These are phyloP conservation scores for Backusella australiensis DNA, from an alignment of 192 early-diverging fungal genomes.

Conservation along the genomic window DNA sequence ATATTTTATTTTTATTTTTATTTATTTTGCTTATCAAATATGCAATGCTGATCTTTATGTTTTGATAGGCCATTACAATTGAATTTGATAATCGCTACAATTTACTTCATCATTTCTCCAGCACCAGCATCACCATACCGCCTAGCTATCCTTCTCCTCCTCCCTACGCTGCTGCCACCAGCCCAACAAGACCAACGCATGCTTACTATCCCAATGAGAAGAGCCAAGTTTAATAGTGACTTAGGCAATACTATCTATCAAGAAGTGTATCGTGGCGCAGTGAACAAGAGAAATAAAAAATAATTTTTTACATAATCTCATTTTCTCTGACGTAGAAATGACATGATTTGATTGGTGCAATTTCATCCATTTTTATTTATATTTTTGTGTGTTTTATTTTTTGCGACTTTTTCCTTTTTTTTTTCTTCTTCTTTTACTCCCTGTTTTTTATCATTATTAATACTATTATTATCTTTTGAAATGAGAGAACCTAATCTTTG, in stretches of 20 bases:
- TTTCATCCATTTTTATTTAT: background rate
- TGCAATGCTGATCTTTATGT: background rate
- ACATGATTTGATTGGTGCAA: background rate
- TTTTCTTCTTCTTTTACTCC: slow-evolving; percentile 9
- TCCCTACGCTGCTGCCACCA: background rate
- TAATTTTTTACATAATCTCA: background rate
- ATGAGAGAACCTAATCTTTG: slow-evolving; percentile 86
- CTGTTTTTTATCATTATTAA: background rate
- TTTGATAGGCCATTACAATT: slow-evolving; percentile 27
- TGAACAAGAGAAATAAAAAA: background rate
- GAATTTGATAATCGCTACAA: slow-evolving; percentile 32
- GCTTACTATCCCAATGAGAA: slow-evolving; percentile 17
- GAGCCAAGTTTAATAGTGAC: slow-evolving; percentile 1
- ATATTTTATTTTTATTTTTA: too few species aligned
- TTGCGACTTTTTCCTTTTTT: slow-evolving; percentile 10
- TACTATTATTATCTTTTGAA: slow-evolving; percentile 4
- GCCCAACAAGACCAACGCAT: background rate
- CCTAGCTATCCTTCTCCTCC: slow-evolving; percentile 7
- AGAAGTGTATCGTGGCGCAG: background rate
- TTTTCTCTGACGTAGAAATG: background rate
- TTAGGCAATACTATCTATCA: background rate
- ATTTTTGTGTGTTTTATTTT: slow-evolving; percentile 23
- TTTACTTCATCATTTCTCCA: slow-evolving; percentile 27
- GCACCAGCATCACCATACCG: background rate
- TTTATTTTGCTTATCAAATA: background rate